phyloP scores from a whole-genome alignment of 148 eudicot species.

The Polygonum maritimum region DNA sequence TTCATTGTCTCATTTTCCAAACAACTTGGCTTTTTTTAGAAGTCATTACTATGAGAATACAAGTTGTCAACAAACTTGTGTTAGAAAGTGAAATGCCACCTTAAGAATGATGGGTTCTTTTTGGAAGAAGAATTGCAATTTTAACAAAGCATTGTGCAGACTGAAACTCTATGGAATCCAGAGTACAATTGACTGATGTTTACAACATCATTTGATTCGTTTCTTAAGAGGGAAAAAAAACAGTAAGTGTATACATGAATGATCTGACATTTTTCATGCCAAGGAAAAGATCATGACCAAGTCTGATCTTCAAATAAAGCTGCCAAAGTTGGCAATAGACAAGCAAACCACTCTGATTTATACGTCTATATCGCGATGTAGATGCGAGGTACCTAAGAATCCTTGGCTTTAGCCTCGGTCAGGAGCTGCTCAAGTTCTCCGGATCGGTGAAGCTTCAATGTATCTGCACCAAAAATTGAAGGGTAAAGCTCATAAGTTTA shows the following conservation, averaged over 20 bases:
- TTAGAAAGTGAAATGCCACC: too few species aligned
- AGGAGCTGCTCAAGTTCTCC: slow-evolving; percentile 80
- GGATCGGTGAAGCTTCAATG: slow-evolving; percentile 24
- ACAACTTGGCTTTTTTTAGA: too few species aligned
- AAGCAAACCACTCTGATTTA: background rate
- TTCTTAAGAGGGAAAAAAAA: background rate
- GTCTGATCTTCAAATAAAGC: background rate
- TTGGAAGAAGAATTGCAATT: background rate
- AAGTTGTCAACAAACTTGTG: too few species aligned
- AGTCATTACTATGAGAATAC: too few species aligned
- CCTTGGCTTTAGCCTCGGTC: slow-evolving; percentile 47
- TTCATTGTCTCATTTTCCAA: too few species aligned
- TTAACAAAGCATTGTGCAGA: background rate
- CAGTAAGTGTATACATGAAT: background rate
- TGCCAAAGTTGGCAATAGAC: background rate
- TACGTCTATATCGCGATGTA: background rate
- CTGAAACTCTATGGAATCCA: background rate
- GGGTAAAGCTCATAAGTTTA: background rate
- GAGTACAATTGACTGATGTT: background rate
- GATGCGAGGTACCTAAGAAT: slow-evolving; percentile 9
- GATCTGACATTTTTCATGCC: background rate
- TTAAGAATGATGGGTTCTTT: too few species aligned
- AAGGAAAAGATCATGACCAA: background rate
- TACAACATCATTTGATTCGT: background rate
- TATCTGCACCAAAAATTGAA: slow-evolving; percentile 1